Conservation (phyloP, 2,329 filamentous ascomycete species). For the Phialemoniopsis sp. region DNA sequence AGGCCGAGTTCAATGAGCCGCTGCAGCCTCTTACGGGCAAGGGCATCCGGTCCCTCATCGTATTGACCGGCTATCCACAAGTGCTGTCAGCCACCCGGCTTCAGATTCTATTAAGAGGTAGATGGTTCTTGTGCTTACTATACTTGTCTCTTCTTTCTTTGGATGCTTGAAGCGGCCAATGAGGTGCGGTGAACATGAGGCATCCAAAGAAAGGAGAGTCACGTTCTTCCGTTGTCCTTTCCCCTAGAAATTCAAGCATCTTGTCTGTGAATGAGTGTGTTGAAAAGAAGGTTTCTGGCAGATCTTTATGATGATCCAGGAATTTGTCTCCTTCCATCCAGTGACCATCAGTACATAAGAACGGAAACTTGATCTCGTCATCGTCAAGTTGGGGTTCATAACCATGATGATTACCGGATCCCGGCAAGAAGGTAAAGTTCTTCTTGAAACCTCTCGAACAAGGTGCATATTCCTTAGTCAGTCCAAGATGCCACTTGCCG, state of each 20-base stretch:
- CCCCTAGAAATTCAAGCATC: constrained; percentile 44
- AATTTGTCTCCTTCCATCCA: constrained; percentile 30
- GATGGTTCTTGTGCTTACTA: too few relatives aligned
- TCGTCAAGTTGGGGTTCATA: constrained; percentile 38
- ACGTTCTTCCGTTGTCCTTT: constrained; percentile 31
- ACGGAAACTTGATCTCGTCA: constrained; percentile 29
- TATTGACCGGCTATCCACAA: too few relatives aligned
- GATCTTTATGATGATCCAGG: constrained; percentile 21
- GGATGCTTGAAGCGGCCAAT: constrained; percentile 60
- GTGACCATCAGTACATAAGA: too few relatives aligned
- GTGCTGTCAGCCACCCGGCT: too few relatives aligned
- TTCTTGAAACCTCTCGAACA: constrained; percentile 54
- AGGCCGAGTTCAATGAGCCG: constrained; percentile 53
- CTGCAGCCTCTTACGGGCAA: too few relatives aligned
- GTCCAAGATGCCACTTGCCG: constrained; percentile 61
- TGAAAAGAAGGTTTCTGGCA: constrained; percentile 49
- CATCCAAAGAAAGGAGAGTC: constrained; percentile 53
- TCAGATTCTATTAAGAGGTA: too few relatives aligned
- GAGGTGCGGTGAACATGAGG: constrained; percentile 56
- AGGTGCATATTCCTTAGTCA: constrained; percentile 52
- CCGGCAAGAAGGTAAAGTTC: constrained; percentile 57
- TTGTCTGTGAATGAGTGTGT: constrained; percentile 47
- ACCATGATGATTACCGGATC: constrained; percentile 51
- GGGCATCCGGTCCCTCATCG: too few relatives aligned
- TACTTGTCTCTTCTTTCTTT: too few relatives aligned